Percentiles rank a stretch among this genome's conserved stretches.
Conservation (phyloP, 768 basidiomycete species). For the Tulasnella sp. region DNA sequence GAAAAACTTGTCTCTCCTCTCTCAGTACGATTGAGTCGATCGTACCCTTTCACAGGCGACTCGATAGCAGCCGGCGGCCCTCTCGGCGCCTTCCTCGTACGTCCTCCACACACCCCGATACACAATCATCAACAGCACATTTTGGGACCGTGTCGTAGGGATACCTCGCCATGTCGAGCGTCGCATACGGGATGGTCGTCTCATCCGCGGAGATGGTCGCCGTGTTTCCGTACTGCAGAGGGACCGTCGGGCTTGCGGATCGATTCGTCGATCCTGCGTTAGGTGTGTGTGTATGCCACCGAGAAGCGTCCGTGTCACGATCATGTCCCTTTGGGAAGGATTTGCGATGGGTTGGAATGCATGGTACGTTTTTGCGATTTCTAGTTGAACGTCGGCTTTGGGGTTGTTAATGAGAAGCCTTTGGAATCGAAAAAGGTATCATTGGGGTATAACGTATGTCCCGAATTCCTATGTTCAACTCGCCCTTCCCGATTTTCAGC, state of each 20-base stretch:
- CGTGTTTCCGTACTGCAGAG: conserved; percentile 3
- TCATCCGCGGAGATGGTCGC: conserved; percentile 7
- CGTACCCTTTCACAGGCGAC: no score
- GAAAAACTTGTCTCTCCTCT: no score
- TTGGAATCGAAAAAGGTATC: background rate
- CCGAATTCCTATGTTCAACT: background rate
- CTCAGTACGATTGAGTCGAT: no score
- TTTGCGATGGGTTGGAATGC: conserved; percentile 16
- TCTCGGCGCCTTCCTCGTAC: no score
- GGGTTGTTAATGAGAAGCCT: background rate
- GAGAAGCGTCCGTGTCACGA: background rate
- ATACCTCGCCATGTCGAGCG: background rate
- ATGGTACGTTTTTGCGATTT: background rate
- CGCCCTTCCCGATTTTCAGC: background rate
- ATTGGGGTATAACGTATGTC: conserved; percentile 5
- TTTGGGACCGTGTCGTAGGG: no score
- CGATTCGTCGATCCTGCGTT: conserved; percentile 11
- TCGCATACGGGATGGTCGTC: conserved; percentile 1
- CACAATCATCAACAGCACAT: no score
- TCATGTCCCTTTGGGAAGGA: background rate
- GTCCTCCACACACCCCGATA: no score
- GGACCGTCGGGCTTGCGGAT: conserved; percentile 4
- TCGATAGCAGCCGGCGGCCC: no score
- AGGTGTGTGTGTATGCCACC: background rate
- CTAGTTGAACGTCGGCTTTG: background rate